Base-by-base conservation (phyloP, 306 rosid species). In the Prunus salicina region DNA sequence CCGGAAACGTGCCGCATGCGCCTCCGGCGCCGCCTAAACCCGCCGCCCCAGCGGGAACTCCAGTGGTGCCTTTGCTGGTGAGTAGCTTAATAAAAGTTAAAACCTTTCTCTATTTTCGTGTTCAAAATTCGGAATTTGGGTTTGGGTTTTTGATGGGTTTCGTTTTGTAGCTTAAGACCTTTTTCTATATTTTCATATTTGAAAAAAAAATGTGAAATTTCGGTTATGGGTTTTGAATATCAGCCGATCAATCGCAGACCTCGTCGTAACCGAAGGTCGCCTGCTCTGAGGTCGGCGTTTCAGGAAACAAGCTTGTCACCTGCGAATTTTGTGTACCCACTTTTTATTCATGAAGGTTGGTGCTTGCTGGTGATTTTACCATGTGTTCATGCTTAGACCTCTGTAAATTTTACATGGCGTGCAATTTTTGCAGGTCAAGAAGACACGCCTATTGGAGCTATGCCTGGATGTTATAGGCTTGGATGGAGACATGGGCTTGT, bases 401-500 rank as follows among this genome's bases (percentile, higher is more conserved):
- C 30, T 9, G 76, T 50, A 80, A 34, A 73, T 30, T 74, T 52
- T 77, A 67, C 70, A 77, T 79, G 47, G 69, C 75, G 67, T 71
- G 32, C 8, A 28, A 77, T 61, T 79, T 47, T 79, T 83, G 82
- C 93, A 92, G 98, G 99, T 43, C 96, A 87, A 81, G 96, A 92
- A 79, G 97, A 90, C 71, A 82, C 93, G 0, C 97, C 99, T 1
- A 92, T 95, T 79, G 99, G 97, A 45, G 99, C 99, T 50, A 95
- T 95, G 97, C 99, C 97, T 7, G 99, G 99, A 79, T 95, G 97
- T 72, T 95, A 88, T 77, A 82, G 97, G 89, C 97, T 92, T 82
- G 97, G 97, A 13, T 95, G 99, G 99, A 92, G 99, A 79, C 96
- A 88, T 79, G 97, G 99, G 76, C 99, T 92, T 76, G 80, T 92